Percentiles rank a stretch among this genome's conserved stretches.
phyloP scores from a whole-genome alignment of 2,329 filamentous ascomycete genomes.

The Fusarium hostae region DNA sequence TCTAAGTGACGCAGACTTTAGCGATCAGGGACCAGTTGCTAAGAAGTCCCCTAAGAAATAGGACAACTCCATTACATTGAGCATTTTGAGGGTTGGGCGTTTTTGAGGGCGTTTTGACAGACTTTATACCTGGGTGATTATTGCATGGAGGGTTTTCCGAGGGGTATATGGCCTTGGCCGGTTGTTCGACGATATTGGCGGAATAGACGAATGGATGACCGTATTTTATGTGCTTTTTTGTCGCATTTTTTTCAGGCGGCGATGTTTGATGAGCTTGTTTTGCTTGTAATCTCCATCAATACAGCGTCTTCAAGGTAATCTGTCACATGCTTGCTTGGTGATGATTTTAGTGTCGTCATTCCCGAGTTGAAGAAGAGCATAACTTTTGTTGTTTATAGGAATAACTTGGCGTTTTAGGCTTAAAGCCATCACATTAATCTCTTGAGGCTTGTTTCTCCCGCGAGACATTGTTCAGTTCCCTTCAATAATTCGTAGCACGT shows the following conservation, averaged over 20 bases:
- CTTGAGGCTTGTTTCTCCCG: not conserved
- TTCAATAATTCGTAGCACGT: not conserved
- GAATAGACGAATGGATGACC: not conserved
- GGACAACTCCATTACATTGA: not conserved
- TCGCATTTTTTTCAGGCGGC: not conserved
- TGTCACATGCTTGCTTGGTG: not conserved
- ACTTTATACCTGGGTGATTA: conserved; percentile 15
- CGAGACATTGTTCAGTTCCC: not conserved
- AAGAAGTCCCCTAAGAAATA: conserved; percentile 27
- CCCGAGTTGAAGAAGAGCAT: not conserved
- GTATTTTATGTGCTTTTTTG: not conserved
- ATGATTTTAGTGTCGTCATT: not conserved
- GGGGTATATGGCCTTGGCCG: not conserved
- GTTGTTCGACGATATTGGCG: not conserved
- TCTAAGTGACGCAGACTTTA: conserved; percentile 52
- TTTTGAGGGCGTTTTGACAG: conserved; percentile 24
- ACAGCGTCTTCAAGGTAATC: not conserved
- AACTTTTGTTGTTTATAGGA: not conserved
- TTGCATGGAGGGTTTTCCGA: not conserved
- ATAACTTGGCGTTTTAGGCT: not conserved
- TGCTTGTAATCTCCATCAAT: not conserved
- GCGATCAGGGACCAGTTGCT: conserved; percentile 33
- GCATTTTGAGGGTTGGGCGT: not conserved
- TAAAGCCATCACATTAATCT: not conserved
- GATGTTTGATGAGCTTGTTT: not conserved